Conservation (phyloP, 1,284 basidiomycete genomes). For the Tilletiopsis washingtonensis region DNA sequence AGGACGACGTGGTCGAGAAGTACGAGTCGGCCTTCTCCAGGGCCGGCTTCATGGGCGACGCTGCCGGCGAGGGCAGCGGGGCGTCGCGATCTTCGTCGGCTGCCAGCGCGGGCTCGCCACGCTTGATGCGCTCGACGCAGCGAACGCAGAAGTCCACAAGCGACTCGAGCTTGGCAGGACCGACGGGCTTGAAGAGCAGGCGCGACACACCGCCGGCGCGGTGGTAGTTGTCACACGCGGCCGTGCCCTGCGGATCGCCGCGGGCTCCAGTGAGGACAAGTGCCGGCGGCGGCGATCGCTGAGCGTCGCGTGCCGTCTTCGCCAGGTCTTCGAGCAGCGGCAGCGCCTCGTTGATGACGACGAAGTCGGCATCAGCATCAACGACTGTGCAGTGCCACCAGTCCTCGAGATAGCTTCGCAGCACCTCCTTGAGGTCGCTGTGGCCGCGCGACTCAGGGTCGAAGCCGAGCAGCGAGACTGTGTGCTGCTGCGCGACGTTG, state of each 20-base stretch:
- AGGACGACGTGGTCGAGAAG: too few relatives aligned
- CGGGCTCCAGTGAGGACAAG: conserved; percentile 66
- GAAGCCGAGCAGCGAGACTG: conserved; percentile 68
- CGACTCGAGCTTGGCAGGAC: conserved; percentile 65
- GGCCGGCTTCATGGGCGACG: conserved; percentile 1
- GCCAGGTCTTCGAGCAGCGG: conserved; percentile 50
- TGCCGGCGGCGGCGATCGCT: conserved; percentile 57
- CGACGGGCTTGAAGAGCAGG: conserved; percentile 78
- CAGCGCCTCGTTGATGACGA: conserved; percentile 74
- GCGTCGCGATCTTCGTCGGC: conserved; percentile 27
- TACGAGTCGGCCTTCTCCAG: conserved; percentile 13
- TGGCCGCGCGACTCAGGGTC: conserved; percentile 59
- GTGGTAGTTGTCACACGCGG: conserved; percentile 62
- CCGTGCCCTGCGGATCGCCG: conserved; percentile 59
- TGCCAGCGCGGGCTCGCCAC: conserved; percentile 18
- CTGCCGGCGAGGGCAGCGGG: conserved; percentile 15
- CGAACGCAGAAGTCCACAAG: conserved; percentile 66
- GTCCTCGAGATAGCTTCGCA: conserved; percentile 60
- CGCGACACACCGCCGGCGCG: conserved; percentile 76
- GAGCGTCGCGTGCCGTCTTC: too few relatives aligned
- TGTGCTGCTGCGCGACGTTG: conserved; percentile 51
- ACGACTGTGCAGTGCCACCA: conserved; percentile 68
- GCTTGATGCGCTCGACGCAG: conserved; percentile 49
- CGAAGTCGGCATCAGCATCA: conserved; percentile 57
- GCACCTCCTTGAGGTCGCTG: conserved; percentile 59